Evolutionary conservation across 1,284 basidiomycete genomes (phyloP).

Genomic region (Ceratobasidium sp.): DNA sequence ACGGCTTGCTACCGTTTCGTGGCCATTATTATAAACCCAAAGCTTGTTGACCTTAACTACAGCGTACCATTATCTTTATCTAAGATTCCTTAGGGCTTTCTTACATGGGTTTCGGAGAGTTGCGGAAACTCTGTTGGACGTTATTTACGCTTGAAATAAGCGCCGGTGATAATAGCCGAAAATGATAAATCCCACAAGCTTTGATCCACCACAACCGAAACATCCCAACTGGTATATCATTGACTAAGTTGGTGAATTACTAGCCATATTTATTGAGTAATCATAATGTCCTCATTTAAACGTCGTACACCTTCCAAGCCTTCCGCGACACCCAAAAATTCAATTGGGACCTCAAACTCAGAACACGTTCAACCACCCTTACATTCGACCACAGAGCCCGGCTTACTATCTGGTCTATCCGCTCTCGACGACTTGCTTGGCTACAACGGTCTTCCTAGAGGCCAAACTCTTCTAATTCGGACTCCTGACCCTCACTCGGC

Average conservation of each 20-base stretch:
- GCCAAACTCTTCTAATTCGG: slow-evolving; percentile 78
- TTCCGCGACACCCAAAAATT: background rate
- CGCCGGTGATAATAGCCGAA: background rate
- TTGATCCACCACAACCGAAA: too few relatives aligned
- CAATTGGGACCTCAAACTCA: background rate
- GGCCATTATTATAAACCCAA: too few relatives aligned
- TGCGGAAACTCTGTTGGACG: background rate
- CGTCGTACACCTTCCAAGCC: slow-evolving; percentile 28
- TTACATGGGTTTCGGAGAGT: too few relatives aligned
- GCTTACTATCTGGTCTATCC: slow-evolving; percentile 75
- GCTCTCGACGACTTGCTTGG: slow-evolving; percentile 97
- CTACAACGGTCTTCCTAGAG: slow-evolving; percentile 88
- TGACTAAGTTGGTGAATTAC: background rate
- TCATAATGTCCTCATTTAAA: slow-evolving; percentile 43
- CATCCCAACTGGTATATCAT: too few relatives aligned
- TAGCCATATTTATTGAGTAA: background rate
- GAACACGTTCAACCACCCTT: background rate
- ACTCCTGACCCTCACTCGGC: slow-evolving; percentile 88
- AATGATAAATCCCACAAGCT: too few relatives aligned
- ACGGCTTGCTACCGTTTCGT: too few relatives aligned
- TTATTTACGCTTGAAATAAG: background rate
- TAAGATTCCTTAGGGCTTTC: too few relatives aligned
- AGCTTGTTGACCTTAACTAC: too few relatives aligned
- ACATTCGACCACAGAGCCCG: background rate
- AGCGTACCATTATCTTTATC: too few relatives aligned